Base-by-base conservation (phyloP, 352 stramenopile genomes). In the Thalassiosira gravida region DNA sequence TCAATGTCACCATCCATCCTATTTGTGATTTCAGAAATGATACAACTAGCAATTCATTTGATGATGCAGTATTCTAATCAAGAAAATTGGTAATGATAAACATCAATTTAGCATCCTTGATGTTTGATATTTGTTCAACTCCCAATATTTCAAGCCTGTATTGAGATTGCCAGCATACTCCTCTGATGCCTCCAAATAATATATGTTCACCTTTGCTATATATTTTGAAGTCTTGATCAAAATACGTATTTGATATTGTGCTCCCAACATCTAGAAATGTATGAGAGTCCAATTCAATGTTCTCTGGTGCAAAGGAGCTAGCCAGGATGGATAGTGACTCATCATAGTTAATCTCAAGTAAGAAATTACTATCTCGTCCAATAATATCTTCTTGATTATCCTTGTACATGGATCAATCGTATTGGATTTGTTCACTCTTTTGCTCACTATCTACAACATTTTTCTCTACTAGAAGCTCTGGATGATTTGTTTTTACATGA, bases 191-290 rank as follows among this genome's bases (percentile, higher is more conserved):
- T 3, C 42, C 42, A n/a, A n/a, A n/a, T 5, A 7, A 7, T n/a
- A 50, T 5, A 3, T 50, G 6, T 5, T 20, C 6, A 50, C 14
- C 2, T 50, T 50, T 14, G 42, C 18, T 6, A 20, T 50, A 50
- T 14, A 50, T 50, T 20, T 50, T 50, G 14, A 50, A 50, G 14
- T 50, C 42, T 50, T 50, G 42, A 3, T n/a, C 42, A 50, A 50
- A 50, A 20, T 50, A 50, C 35, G 35, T 42, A 42, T 42, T 13
- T 13, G 35, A 42, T 42, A 42, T 42, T 42, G 35, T 13, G 35
- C 13, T 42, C 13, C 35, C 35, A 42, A 42, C n/a, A n/a, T n/a
- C n/a, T n/a, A n/a, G n/a, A n/a, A n/a, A n/a, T n/a, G n/a, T n/a
- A n/a, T n/a, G n/a, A n/a, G n/a, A n/a, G n/a, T n/a, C n/a, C n/a